A percentile compares a stretch with the other conserved stretches of the same genome.
Evolutionary conservation across 768 basidiomycete genomes (phyloP).

Genomic region (Kwoniella sp.): DNA sequence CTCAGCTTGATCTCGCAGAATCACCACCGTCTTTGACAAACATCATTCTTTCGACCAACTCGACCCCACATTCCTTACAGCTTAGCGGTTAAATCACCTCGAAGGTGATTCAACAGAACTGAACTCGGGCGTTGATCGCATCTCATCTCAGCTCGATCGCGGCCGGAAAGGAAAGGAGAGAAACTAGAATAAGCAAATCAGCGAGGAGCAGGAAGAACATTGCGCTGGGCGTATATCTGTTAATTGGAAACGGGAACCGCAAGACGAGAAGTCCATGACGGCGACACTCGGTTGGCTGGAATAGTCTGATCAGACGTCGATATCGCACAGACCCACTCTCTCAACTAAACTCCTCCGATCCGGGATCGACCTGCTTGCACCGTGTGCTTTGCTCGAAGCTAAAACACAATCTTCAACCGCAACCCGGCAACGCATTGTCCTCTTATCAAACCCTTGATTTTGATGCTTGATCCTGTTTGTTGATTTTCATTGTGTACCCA

Average conservation of each 20-base stretch:
- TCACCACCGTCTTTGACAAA: neutral
- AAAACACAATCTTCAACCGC: no score
- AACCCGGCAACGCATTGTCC: no score
- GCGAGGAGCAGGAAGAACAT: neutral
- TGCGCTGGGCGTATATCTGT: neutral
- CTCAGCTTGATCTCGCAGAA: conserved; percentile 6
- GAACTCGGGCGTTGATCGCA: no score
- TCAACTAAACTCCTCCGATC: no score
- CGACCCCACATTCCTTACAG: neutral
- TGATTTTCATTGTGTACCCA: neutral
- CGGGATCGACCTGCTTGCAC: no score
- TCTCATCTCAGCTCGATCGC: no score
- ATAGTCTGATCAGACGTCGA: neutral
- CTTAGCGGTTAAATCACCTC: conserved; percentile 5
- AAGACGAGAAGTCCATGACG: neutral
- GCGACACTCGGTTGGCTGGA: neutral
- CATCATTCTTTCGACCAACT: conserved; percentile 11
- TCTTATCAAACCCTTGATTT: no score
- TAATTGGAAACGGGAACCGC: neutral
- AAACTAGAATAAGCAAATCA: neutral
- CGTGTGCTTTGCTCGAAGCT: no score
- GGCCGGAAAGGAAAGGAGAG: neutral
- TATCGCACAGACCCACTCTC: neutral
- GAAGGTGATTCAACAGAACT: neutral
- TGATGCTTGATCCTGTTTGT: neutral